A percentile compares a stretch with the other conserved stretches of the same genome.
Conservation (phyloP, 768 basidiomycete species). For the Rubroboletus pulcherrimus region DNA sequence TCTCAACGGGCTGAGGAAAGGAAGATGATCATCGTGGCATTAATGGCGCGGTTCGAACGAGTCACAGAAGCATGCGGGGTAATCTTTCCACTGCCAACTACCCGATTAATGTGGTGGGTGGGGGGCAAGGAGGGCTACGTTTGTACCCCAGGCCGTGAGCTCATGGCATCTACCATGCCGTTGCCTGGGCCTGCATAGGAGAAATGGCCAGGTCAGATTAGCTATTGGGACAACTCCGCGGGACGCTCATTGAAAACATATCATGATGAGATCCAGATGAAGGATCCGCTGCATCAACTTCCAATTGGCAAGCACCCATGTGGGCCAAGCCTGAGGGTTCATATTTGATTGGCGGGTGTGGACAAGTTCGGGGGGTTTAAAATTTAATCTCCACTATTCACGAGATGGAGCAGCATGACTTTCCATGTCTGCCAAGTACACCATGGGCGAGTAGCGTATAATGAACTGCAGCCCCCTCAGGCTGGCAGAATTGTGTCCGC, state of each 20-base stretch:
- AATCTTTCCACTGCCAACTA: background rate
- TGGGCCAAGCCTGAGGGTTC: background rate
- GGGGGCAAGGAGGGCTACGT: background rate
- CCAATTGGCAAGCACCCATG: background rate
- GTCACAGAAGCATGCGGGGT: background rate
- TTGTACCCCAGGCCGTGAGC: background rate
- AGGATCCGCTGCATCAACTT: background rate
- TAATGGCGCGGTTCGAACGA: too few species aligned
- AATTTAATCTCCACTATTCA: background rate
- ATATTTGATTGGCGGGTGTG: too few species aligned
- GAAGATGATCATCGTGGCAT: too few species aligned
- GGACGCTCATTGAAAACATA: background rate
- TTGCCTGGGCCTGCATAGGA: background rate
- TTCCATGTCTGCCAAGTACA: background rate
- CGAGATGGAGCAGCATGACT: background rate
- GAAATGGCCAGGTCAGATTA: background rate
- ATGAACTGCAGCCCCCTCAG: too few species aligned
- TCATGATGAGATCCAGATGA: background rate
- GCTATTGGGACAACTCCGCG: conserved; percentile 4
- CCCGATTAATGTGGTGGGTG: background rate
- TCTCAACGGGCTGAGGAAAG: too few species aligned
- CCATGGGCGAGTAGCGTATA: background rate
- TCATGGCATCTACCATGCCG: background rate
- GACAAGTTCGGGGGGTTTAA: background rate
- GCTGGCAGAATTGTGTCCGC: too few species aligned